phyloP scores from a whole-genome alignment of 1,284 basidiomycete species.

The Ganoderma boninense region DNA sequence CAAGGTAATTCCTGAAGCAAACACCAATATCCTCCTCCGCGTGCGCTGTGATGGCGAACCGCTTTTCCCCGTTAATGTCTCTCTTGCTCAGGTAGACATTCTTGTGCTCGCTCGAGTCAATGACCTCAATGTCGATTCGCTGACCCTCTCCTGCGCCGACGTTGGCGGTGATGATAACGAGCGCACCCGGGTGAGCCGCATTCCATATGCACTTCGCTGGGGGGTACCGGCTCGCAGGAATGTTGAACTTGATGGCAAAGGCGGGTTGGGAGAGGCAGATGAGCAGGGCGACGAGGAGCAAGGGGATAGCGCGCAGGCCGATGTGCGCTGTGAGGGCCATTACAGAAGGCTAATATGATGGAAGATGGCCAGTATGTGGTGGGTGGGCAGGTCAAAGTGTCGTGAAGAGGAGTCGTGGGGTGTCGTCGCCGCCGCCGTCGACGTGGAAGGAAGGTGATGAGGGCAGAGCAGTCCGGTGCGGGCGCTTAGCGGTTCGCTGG shows the following conservation, averaged over 20 bases:
- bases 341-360: neutral
- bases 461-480: neutral
- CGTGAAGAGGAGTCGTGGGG: no score
- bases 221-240: conserved; percentile 76
- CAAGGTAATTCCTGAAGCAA: conserved; percentile 87
- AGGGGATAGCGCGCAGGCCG: conserved; percentile 25
- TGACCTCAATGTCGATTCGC: conserved; percentile 92
- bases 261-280: conserved; percentile 40
- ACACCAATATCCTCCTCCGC: conserved; percentile 95
- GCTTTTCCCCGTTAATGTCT: conserved; percentile 89
- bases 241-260: conserved; percentile 84
- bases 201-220: conserved; percentile 93
- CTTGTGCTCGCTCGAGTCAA: conserved; percentile 88
- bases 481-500: conserved; percentile 17
- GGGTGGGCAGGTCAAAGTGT: no score
- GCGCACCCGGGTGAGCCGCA: conserved; percentile 82
- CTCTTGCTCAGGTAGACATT: conserved; percentile 95
- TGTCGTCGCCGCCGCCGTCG: conserved; percentile 11
- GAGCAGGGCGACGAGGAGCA: conserved; percentile 43
- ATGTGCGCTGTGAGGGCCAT: conserved; percentile 9
- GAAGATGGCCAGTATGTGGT: neutral
- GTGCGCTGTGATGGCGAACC: conserved; percentile 95
- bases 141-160: conserved; percentile 78
- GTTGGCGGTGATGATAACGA: conserved; percentile 96
- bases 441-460: conserved; percentile 12